Percentiles rank a stretch among this genome's conserved stretches.
Conservation (phyloP, 495 filamentous ascomycete species). For the Podospora appendiculata region DNA sequence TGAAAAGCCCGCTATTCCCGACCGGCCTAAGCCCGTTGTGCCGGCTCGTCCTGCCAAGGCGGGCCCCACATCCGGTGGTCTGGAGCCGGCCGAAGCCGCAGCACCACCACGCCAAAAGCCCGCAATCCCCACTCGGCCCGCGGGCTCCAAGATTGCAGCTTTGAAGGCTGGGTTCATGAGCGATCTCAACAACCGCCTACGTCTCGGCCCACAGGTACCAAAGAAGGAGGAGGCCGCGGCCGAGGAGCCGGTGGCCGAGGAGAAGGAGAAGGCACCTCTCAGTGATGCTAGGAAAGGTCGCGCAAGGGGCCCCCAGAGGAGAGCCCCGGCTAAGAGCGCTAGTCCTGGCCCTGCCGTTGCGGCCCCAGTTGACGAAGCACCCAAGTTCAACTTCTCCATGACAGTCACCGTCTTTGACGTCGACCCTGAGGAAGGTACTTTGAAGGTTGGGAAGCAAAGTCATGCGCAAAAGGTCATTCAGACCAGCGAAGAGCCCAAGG, state of each 20-base stretch:
- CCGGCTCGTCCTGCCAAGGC: conserved; percentile 62
- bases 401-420: conserved; percentile 40
- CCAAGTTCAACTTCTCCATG: conserved; percentile 29
- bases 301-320: conserved; percentile 77
- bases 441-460: conserved; percentile 23
- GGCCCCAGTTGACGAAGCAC: conserved; percentile 11
- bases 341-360: conserved; percentile 21
- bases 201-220: conserved; percentile 67
- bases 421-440: conserved; percentile 41
- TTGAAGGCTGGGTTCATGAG: conserved; percentile 84
- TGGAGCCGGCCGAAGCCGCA: conserved; percentile 33
- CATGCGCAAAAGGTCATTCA: conserved; percentile 10
- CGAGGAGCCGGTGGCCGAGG: conserved; percentile 49
- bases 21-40: conserved; percentile 73
- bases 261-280: conserved; percentile 68
- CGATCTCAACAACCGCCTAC: conserved; percentile 79
- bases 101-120: conserved; percentile 58
- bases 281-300: conserved; percentile 82
- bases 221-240: conserved; percentile 53
- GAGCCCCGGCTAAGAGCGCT: conserved; percentile 50
- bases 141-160: conserved; percentile 80
- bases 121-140: conserved; percentile 69
- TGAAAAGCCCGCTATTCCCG: conserved; percentile 40
- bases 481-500: conserved; percentile 10
- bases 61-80: conserved; percentile 19